phyloP scores from a whole-genome alignment of 1,139 yeast genomes.

The Yamadazyma trypodendri region DNA sequence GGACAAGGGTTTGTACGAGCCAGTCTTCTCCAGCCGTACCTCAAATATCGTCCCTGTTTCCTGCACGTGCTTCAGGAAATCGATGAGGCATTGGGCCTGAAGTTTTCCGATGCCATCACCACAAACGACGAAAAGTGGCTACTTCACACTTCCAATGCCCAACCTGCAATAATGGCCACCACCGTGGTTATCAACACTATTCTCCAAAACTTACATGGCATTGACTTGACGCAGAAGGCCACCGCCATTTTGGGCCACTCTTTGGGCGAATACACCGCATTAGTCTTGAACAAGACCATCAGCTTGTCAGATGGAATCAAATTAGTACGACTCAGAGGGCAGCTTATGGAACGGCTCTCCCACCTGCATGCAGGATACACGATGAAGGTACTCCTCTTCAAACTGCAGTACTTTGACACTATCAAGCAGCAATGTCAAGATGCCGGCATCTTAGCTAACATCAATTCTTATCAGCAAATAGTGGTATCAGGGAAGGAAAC shows the following conservation, averaged over 20 bases:
- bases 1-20: slow-evolving; percentile 40
- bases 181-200: slow-evolving; percentile 38
- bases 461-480: slow-evolving; percentile 42
- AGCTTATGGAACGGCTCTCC: slow-evolving; percentile 40
- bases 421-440: slow-evolving; percentile 21
- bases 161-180: slow-evolving; percentile 57
- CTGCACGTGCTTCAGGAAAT: slow-evolving; percentile 43
- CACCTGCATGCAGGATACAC: slow-evolving; percentile 21
- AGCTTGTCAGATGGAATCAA: slow-evolving; percentile 42
- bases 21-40: slow-evolving; percentile 28
- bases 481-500: slow-evolving; percentile 43
- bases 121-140: slow-evolving; percentile 20
- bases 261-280: slow-evolving; percentile 57
- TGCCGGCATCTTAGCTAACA: slow-evolving; percentile 35
- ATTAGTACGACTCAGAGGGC: slow-evolving; percentile 52
- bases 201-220: slow-evolving; percentile 15
- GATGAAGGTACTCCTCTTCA: slow-evolving; percentile 39
- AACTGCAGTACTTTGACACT: slow-evolving; percentile 18
- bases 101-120: slow-evolving; percentile 34
- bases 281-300: slow-evolving; percentile 40
- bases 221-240: not conserved
- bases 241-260: slow-evolving; percentile 53
- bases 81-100: slow-evolving; percentile 58
- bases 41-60: slow-evolving; percentile 16
- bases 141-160: slow-evolving; percentile 51